These are phyloP conservation scores for Aspergillus tubingensis DNA, from an alignment of 2,329 filamentous ascomycete genomes.

Conservation along the genomic window DNA sequence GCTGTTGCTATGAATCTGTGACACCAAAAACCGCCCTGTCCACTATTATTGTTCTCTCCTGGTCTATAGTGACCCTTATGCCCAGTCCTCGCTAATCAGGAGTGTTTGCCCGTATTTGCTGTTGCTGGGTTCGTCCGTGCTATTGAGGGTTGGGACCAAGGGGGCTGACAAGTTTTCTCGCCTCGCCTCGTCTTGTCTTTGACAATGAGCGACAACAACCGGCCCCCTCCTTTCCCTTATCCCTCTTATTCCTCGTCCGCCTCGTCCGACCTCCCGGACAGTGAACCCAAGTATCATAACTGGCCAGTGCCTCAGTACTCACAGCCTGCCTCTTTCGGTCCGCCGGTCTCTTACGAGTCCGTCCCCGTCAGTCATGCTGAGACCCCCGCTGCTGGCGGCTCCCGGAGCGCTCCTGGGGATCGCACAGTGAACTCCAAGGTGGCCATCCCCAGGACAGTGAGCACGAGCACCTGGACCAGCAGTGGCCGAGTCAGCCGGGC, in stretches of 20 bases:
- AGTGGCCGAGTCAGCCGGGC: slow-evolving; percentile 41
- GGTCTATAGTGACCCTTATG: slow-evolving; percentile 5
- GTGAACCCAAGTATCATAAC: slow-evolving; percentile 17
- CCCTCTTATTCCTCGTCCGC: slow-evolving; percentile 18
- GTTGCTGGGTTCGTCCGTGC: slow-evolving; percentile 5
- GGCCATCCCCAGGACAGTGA: slow-evolving; percentile 31
- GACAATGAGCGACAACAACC: slow-evolving; percentile 27
- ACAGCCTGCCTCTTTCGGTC: slow-evolving; percentile 19
- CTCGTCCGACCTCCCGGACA: slow-evolving; percentile 20
- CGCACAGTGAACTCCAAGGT: slow-evolving; percentile 32
- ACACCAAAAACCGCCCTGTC: slow-evolving; percentile 1
- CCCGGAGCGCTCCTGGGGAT: slow-evolving; percentile 15
- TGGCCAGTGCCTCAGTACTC: slow-evolving; percentile 22
- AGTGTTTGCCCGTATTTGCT: background rate
- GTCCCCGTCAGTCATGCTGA: slow-evolving; percentile 17
- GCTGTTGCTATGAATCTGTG: background rate
- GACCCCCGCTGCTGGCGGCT: slow-evolving; percentile 11
- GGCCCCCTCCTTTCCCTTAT: slow-evolving; percentile 20
- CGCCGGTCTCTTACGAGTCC: slow-evolving; percentile 19
- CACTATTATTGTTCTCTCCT: slow-evolving; percentile 13
- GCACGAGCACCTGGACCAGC: slow-evolving; percentile 25
- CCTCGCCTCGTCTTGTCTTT: slow-evolving; percentile 6
- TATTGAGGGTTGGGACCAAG: slow-evolving; percentile 14
- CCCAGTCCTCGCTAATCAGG: background rate
- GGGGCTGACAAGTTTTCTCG: slow-evolving; percentile 11